A percentile compares a stretch with the other conserved stretches of the same genome.
These are phyloP conservation scores for Xerocomus brunneocitrinus DNA, from an alignment of 768 basidiomycete species.

Conservation along the genomic window DNA sequence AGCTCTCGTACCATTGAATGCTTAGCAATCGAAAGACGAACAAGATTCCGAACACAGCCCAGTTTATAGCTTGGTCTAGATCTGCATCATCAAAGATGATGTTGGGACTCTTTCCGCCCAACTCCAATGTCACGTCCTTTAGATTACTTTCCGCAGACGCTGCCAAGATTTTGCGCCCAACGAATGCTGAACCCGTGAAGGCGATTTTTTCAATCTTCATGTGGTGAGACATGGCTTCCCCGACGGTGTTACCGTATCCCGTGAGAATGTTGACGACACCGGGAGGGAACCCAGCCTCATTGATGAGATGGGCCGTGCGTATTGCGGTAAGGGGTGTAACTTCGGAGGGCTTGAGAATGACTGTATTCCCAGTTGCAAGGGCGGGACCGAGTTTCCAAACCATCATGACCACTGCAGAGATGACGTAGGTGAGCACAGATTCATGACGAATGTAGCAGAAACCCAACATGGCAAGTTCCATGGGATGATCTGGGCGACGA, in stretches of 20 bases:
- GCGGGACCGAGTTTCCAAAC: slow-evolving; percentile 73
- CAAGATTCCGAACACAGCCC: slow-evolving; percentile 72
- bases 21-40: slow-evolving; percentile 32
- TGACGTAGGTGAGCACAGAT: not conserved
- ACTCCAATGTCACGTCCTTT: slow-evolving; percentile 63
- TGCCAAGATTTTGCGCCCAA: slow-evolving; percentile 76
- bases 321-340: slow-evolving; percentile 69
- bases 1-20: slow-evolving; percentile 11
- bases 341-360: slow-evolving; percentile 81
- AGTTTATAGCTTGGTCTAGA: slow-evolving; percentile 55
- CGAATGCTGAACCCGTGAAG: slow-evolving; percentile 81
- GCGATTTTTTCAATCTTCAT: slow-evolving; percentile 66
- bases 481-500: slow-evolving; percentile 52
- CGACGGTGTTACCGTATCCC: slow-evolving; percentile 67
- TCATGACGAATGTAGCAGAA: not conserved
- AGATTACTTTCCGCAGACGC: slow-evolving; percentile 77
- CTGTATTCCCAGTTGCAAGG: slow-evolving; percentile 70
- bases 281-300: slow-evolving; percentile 72
- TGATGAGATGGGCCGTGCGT: slow-evolving; percentile 44
- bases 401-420: not conserved
- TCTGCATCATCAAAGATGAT: slow-evolving; percentile 50
- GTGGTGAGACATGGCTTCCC: slow-evolving; percentile 68
- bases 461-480: slow-evolving; percentile 58
- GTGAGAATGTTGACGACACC: slow-evolving; percentile 76
- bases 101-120: slow-evolving; percentile 49